Conservation (phyloP, 2,329 filamentous ascomycete species). For the Sarocladium strictum region DNA sequence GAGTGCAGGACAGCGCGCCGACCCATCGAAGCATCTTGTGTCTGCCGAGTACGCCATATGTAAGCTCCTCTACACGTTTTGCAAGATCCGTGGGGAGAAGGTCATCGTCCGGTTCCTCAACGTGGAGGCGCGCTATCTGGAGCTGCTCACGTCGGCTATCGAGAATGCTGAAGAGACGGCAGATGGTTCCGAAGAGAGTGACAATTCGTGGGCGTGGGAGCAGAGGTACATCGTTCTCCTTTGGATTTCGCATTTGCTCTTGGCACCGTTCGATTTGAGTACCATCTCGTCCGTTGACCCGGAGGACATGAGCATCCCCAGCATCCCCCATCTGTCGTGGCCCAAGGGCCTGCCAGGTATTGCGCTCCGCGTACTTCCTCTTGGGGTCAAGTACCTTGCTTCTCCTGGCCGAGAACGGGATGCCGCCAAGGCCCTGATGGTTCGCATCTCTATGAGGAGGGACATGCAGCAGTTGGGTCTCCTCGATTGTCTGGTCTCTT, state of each 20-base stretch:
- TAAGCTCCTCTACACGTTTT: conserved; percentile 79
- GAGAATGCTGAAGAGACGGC: conserved; percentile 48
- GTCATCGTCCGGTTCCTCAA: conserved; percentile 86
- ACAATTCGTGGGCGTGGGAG: conserved; percentile 63
- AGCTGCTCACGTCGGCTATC: conserved; percentile 69
- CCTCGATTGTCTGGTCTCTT: conserved; percentile 60
- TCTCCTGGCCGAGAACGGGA: conserved; percentile 82
- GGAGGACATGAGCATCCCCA: conserved; percentile 37
- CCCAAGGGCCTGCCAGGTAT: conserved; percentile 61
- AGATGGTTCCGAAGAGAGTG: neutral
- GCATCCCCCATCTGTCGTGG: conserved; percentile 46
- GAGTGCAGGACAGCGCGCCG: conserved; percentile 11
- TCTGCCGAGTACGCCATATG: conserved; percentile 67
- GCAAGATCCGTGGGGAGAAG: conserved; percentile 91
- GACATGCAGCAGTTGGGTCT: conserved; percentile 82
- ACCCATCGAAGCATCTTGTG: conserved; percentile 33
- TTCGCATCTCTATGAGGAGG: conserved; percentile 72
- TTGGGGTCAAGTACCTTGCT: conserved; percentile 66
- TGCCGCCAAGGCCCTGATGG: conserved; percentile 76
- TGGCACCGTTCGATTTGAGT: conserved; percentile 84
- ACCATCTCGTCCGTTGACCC: conserved; percentile 66
- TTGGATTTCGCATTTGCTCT: conserved; percentile 78
- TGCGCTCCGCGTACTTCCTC: conserved; percentile 60
- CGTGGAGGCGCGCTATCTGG: conserved; percentile 81
- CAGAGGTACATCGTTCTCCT: conserved; percentile 81